Conservation (phyloP, 176 grass and related monocot genomes). For the Rhynchospora pubera region DNA sequence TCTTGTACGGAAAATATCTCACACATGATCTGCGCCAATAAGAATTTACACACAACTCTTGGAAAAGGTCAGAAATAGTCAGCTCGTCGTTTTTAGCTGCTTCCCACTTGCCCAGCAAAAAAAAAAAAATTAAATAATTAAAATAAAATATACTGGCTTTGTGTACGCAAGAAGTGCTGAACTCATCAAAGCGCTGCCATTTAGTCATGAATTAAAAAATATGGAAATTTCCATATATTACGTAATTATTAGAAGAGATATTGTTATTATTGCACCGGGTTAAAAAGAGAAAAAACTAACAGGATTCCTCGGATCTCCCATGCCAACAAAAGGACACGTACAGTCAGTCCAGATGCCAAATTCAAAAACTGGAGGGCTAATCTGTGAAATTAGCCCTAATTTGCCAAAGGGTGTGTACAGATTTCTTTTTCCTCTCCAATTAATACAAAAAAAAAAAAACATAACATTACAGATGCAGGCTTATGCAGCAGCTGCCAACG, state of each 20-base stretch:
- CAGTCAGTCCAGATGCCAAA: slow-evolving; percentile 30
- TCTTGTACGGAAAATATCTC: background rate
- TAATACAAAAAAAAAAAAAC: background rate
- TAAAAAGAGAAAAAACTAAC: slow-evolving; percentile 10
- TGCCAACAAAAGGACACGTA: background rate
- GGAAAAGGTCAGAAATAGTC: background rate
- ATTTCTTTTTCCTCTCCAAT: slow-evolving; percentile 8
- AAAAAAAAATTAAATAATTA: too few species aligned
- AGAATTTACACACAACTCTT: background rate
- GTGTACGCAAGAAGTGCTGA: background rate
- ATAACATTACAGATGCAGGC: background rate
- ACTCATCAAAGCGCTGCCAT: background rate
- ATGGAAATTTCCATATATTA: background rate
- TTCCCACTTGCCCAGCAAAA: background rate
- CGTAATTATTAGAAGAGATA: slow-evolving; percentile 1
- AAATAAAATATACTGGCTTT: background rate
- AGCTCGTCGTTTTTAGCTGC: background rate
- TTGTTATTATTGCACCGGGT: background rate
- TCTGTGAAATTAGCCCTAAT: slow-evolving; percentile 5
- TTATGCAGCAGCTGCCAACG: slow-evolving; percentile 72
- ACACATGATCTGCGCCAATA: background rate
- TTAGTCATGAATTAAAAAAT: background rate
- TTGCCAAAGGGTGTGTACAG: slow-evolving; percentile 3
- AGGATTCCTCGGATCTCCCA: slow-evolving; percentile 3
- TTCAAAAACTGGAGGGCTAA: slow-evolving; percentile 17